Percentiles rank a stretch among this genome's conserved stretches.
These are phyloP conservation scores for Dianthus caryophyllus DNA, from an alignment of 148 eudicot genomes.

Conservation along the genomic window DNA sequence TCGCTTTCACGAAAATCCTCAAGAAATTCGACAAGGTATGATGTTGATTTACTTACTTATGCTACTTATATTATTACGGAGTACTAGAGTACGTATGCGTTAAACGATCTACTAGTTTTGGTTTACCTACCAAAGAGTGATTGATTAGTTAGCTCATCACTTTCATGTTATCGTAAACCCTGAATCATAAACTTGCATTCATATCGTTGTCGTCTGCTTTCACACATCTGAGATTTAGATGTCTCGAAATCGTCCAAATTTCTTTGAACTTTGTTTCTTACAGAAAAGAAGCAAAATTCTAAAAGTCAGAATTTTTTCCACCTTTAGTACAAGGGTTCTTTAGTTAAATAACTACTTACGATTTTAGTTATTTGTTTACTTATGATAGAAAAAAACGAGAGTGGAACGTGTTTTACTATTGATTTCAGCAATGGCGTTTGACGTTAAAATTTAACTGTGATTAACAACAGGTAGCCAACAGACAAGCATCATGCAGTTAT, in stretches of 20 bases:
- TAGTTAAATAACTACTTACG: background rate
- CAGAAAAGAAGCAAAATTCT: background rate
- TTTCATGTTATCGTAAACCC: background rate
- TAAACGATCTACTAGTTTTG: background rate
- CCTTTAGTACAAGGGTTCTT: background rate
- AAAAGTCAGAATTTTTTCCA: background rate
- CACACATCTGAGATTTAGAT: background rate
- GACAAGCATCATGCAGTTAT: conserved; percentile 61
- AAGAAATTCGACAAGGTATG: conserved; percentile 96
- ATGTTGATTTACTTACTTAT: conserved; percentile 4
- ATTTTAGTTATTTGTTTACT: no score
- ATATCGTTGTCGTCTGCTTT: conserved; percentile 4
- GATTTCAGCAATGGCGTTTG: background rate
- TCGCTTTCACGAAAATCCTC: conserved; percentile 84
- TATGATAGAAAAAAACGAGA: no score
- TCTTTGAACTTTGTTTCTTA: background rate
- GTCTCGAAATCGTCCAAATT: background rate
- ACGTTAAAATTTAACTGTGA: background rate
- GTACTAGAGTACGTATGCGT: no score
- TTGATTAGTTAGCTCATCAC: conserved; percentile 5
- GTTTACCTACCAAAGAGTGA: background rate
- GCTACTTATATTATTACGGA: background rate
- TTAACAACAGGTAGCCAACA: conserved; percentile 63
- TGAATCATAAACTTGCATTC: background rate
- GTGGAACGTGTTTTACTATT: no score